Conservation (phyloP, 78 protist species). For the Diacronema lutheri region DNA sequence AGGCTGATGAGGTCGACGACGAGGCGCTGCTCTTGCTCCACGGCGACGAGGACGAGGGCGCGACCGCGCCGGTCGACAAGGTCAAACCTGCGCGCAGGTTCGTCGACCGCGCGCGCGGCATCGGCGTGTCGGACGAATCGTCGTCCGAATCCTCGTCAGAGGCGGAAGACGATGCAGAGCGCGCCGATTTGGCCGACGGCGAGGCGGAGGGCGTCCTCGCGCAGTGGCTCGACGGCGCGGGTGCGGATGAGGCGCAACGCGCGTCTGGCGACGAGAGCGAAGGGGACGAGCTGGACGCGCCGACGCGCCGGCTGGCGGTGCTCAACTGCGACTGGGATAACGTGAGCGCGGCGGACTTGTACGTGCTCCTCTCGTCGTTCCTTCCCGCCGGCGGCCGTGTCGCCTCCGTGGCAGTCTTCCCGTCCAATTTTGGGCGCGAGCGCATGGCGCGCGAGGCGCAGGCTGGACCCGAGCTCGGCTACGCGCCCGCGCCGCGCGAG, state of each 20-base stretch:
- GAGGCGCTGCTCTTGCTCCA: not conserved
- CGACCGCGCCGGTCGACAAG: not conserved
- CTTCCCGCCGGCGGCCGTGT: slow-evolving; percentile 59
- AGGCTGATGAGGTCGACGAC: not conserved
- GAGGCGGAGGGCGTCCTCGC: not conserved
- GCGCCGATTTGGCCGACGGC: too few relatives aligned
- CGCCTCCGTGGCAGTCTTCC: slow-evolving; percentile 47
- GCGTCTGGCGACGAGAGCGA: too few relatives aligned
- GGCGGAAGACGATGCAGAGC: too few relatives aligned
- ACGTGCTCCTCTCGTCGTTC: slow-evolving; percentile 47
- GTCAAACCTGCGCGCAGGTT: too few relatives aligned
- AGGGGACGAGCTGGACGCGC: slow-evolving; percentile 51
- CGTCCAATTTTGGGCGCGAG: slow-evolving; percentile 61
- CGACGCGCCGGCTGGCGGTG: slow-evolving; percentile 58
- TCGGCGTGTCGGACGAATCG: too few relatives aligned
- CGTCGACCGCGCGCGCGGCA: too few relatives aligned
- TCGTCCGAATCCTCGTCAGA: too few relatives aligned
- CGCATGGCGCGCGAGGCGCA: slow-evolving; percentile 29
- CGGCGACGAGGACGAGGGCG: not conserved
- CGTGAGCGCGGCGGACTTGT: slow-evolving; percentile 52
- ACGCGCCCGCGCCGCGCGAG: not conserved
- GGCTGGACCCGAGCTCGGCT: not conserved
- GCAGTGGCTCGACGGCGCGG: not conserved
- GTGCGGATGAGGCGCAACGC: too few relatives aligned
- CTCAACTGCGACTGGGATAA: slow-evolving; percentile 59